Percentiles rank a stretch among this genome's conserved stretches.
Evolutionary conservation across 805 yeast species (phyloP).

Genomic region (Teunomyces atbi): DNA sequence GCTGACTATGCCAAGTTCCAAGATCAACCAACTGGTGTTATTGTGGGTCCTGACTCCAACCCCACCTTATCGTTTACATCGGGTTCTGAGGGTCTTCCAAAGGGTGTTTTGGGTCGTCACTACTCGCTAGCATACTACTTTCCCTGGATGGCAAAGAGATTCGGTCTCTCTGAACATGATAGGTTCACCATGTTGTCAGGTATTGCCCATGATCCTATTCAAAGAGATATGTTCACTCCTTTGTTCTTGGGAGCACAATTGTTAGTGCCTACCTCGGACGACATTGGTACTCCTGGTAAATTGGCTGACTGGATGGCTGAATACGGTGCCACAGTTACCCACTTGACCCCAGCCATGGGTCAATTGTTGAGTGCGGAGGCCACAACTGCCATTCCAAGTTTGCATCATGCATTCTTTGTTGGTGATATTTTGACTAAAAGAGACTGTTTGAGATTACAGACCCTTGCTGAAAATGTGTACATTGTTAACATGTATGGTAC

Average conservation of each 20-base stretch:
- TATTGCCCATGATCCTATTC: constrained; percentile 99
- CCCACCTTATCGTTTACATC: constrained; percentile 97
- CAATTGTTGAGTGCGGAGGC: constrained; percentile 96
- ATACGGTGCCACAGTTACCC: constrained; percentile 92
- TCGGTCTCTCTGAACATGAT: constrained; percentile 74
- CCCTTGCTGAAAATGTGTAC: constrained; percentile 82
- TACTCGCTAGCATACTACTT: constrained; percentile 95
- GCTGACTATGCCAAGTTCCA: constrained; percentile 44
- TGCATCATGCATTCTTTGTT: constrained; percentile 96
- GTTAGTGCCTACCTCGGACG: constrained; percentile 93
- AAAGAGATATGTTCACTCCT: constrained; percentile 98
- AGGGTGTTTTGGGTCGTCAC: constrained; percentile 98
- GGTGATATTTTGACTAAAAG: constrained; percentile 97
- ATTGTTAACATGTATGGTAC: constrained; percentile 99
- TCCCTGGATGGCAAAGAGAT: constrained; percentile 96
- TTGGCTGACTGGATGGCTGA: constrained; percentile 96
- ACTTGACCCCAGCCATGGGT: constrained; percentile 99
- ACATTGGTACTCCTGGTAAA: constrained; percentile 97
- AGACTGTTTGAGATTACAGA: constrained; percentile 90
- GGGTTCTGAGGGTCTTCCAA: constrained; percentile 98
- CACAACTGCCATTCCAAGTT: constrained; percentile 72
- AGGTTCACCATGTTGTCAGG: constrained; percentile 97
- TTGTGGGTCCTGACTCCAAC: constrained; percentile 96
- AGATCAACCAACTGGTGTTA: constrained; percentile 72
- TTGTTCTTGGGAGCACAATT: constrained; percentile 91